Percentiles rank a stretch among this genome's conserved stretches.
Conservation (phyloP, 257 asterid species). For the Penstemon newberryi region DNA sequence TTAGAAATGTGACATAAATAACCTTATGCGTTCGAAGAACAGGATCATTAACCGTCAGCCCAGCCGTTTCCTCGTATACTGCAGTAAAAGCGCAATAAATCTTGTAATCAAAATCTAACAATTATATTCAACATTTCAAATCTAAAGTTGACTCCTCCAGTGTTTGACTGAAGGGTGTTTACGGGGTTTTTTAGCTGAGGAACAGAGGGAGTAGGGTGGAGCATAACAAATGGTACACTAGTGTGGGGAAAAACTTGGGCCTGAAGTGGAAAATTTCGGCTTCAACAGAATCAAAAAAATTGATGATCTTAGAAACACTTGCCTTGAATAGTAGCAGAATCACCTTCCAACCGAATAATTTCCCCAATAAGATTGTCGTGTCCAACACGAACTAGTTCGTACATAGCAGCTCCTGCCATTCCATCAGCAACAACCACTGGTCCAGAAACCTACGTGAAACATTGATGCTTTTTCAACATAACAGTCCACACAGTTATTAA, state of each 20-base stretch:
- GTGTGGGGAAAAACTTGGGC: background rate
- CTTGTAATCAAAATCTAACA: background rate
- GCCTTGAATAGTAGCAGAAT: slow-evolving; percentile 99
- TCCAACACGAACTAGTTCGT: slow-evolving; percentile 96
- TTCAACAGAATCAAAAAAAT: slow-evolving; percentile 4
- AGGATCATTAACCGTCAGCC: slow-evolving; percentile 62
- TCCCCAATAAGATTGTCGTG: slow-evolving; percentile 96
- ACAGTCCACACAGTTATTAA: background rate
- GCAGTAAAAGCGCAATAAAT: slow-evolving; percentile 21
- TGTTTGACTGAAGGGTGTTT: background rate
- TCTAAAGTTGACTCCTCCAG: background rate
- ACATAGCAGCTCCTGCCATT: slow-evolving; percentile 99
- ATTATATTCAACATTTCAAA: background rate
- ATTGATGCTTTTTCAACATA: background rate
- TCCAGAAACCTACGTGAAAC: slow-evolving; percentile 71
- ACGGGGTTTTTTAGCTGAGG: slow-evolving; percentile 1
- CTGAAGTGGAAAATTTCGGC: slow-evolving; percentile 10
- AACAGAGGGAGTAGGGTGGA: background rate
- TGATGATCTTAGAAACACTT: slow-evolving; percentile 13
- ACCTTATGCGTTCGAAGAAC: slow-evolving; percentile 78
- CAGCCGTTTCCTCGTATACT: slow-evolving; percentile 76
- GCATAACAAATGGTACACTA: background rate
- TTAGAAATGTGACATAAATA: slow-evolving; percentile 15
- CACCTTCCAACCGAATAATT: slow-evolving; percentile 97
- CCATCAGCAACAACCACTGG: slow-evolving; percentile 99